These are phyloP conservation scores for Crassisporium funariophilum DNA, from an alignment of 768 basidiomycete genomes.

Conservation along the genomic window DNA sequence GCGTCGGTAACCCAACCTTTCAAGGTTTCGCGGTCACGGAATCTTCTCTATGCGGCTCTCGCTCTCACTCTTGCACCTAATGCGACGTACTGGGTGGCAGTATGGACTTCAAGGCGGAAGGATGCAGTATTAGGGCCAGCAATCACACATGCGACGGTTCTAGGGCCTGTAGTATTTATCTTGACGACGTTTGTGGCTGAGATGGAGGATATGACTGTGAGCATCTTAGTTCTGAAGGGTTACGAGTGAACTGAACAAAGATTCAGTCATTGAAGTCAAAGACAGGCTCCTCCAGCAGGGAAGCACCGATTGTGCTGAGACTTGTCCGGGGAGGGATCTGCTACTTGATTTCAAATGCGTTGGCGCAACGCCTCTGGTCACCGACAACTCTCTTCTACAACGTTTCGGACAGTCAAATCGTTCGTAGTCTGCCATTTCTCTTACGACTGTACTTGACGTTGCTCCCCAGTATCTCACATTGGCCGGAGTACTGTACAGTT, in stretches of 20 bases:
- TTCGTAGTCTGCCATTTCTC: slow-evolving; percentile 23
- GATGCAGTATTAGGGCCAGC: slow-evolving; percentile 60
- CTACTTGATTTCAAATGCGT: slow-evolving; percentile 25
- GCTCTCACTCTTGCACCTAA: slow-evolving; percentile 53
- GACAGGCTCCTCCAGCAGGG: neutral
- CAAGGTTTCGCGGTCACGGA: slow-evolving; percentile 31
- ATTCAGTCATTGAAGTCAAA: slow-evolving; percentile 3
- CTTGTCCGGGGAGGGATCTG: slow-evolving; percentile 26
- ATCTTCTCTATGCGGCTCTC: slow-evolving; percentile 39
- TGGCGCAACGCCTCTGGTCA: slow-evolving; percentile 35
- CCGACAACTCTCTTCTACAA: slow-evolving; percentile 13
- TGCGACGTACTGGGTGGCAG: slow-evolving; percentile 67
- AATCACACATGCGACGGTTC: slow-evolving; percentile 54
- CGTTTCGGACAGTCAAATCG: slow-evolving; percentile 40
- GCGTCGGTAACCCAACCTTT: slow-evolving; percentile 43
- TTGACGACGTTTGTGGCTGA: slow-evolving; percentile 43
- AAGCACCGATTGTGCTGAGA: slow-evolving; percentile 19
- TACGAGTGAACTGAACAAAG: neutral
- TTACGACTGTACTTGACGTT: slow-evolving; percentile 5
- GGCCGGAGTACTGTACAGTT: slow-evolving; percentile 31
- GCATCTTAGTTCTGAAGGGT: slow-evolving; percentile 4
- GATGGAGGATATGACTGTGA: slow-evolving; percentile 17
- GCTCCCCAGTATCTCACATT: slow-evolving; percentile 28
- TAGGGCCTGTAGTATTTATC: slow-evolving; percentile 59
- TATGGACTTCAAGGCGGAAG: slow-evolving; percentile 55